Evolutionary conservation across 495 filamentous ascomycete genomes (phyloP).

Genomic region (Durotheca rogersii): DNA sequence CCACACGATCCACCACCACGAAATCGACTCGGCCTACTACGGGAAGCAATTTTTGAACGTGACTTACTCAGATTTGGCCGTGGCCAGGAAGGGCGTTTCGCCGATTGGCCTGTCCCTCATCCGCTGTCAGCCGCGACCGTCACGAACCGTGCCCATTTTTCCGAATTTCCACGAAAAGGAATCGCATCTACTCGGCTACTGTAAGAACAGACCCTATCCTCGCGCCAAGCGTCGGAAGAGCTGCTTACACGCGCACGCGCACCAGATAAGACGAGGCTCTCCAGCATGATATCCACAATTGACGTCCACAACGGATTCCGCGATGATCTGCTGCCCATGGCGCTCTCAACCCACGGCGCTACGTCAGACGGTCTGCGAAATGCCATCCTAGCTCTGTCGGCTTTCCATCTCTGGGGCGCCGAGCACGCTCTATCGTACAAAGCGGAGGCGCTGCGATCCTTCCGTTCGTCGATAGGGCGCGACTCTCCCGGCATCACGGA

Average conservation of each 20-base stretch:
- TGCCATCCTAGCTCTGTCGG: constrained; percentile 39
- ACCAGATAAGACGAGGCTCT: constrained; percentile 33
- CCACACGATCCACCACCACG: constrained; percentile 31
- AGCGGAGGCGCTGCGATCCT: constrained; percentile 34
- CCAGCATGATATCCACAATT: constrained; percentile 41
- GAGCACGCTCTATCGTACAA: constrained; percentile 38
- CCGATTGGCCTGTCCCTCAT: constrained; percentile 28
- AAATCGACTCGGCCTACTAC: constrained; percentile 30
- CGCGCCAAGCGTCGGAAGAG: not conserved
- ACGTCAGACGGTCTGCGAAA: constrained; percentile 38
- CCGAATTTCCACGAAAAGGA: constrained; percentile 31
- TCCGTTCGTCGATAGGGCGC: constrained; percentile 33
- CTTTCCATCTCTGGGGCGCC: constrained; percentile 37
- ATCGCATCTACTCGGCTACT: constrained; percentile 36
- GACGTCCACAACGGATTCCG: constrained; percentile 39
- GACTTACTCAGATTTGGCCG: constrained; percentile 33
- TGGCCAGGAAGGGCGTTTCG: constrained; percentile 31
- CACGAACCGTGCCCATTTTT: constrained; percentile 28
- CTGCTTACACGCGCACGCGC: constrained; percentile 12
- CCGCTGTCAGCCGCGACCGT: constrained; percentile 24
- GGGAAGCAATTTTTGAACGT: constrained; percentile 37
- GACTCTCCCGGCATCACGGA: constrained; percentile 31
- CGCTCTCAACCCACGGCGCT: constrained; percentile 26
- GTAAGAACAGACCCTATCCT: constrained; percentile 15
- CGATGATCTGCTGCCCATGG: constrained; percentile 39